phyloP scores from a whole-genome alignment of 371 early-diverging fungal genomes.

The Mucor velutinosus region DNA sequence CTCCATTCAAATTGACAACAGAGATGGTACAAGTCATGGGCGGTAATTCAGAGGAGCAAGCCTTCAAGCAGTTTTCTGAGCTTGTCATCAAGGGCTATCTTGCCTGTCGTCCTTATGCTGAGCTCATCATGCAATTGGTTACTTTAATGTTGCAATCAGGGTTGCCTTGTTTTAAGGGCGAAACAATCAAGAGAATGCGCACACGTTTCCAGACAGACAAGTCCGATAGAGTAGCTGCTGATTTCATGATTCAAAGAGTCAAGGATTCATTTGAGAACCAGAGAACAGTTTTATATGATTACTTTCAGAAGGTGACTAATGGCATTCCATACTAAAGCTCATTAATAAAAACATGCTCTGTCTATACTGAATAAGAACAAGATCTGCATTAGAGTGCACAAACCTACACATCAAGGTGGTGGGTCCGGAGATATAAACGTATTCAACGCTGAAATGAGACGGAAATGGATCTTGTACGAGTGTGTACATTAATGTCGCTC shows the following conservation, averaged over 20 bases:
- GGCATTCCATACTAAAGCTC: conserved; percentile 54
- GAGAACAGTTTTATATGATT: conserved; percentile 83
- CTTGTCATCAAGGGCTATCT: conserved; percentile 91
- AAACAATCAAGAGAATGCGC: conserved; percentile 86
- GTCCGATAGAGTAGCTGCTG: conserved; percentile 90
- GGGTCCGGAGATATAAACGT: neutral
- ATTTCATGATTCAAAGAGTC: conserved; percentile 92
- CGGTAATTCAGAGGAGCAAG: conserved; percentile 79
- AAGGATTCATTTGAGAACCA: conserved; percentile 90
- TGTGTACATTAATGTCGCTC: neutral
- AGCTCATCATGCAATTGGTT: conserved; percentile 90
- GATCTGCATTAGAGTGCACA: too few relatives aligned
- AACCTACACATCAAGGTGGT: too few relatives aligned
- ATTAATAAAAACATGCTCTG: neutral
- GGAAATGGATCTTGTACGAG: neutral
- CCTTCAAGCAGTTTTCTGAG: conserved; percentile 88
- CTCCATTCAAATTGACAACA: conserved; percentile 98
- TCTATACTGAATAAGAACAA: too few relatives aligned
- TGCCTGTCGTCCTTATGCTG: conserved; percentile 90
- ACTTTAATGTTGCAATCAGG: conserved; percentile 95
- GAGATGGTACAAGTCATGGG: conserved; percentile 99
- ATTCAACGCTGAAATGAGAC: neutral
- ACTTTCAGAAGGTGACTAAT: conserved; percentile 90
- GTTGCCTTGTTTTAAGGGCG: conserved; percentile 97
- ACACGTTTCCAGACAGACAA: conserved; percentile 92